Evolutionary conservation across 1,139 yeast species (phyloP), one percentile per base, ranked within the genome.

Genomic region (Pichia sp.): DNA sequence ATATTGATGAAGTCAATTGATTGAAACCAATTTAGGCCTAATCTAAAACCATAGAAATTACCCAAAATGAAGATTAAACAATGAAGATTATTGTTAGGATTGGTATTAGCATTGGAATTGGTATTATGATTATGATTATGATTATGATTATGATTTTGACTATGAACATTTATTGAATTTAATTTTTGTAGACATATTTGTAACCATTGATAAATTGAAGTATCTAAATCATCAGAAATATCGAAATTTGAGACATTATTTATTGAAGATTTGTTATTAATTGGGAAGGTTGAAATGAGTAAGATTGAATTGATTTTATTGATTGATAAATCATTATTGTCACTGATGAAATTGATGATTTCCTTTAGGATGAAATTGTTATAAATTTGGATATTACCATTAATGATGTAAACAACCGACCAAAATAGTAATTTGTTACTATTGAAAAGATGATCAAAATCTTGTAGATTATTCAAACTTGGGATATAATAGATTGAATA

Each of bases 361-460:
- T 51, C 51, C 18, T 57, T 47, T 3, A 53, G 30, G 18, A 56
- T 29, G 47, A 52, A 60, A 1, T 56, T 44, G 1, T 48, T 39
- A 44, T 53, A 61, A 18, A 66, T 57, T 3, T 49, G 44, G 1
- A 51, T 43, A 33, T 63, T 58, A 28, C 46, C 42, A 11, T 60
- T 49, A 9, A 61, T 54, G 3, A 60, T 53, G 42, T 53, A 62
- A 14, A 64, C 57, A 16, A 64, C 58, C 34, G 68, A 53, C 69
- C 69, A 66, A 53, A 65, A 66, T 19, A 64, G 50, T 7, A 63
- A 47, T 18, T 55, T 53, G 11, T 63, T 60, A 25, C 52, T 45
- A 19, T 44, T 31, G 46, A 54, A 61, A 19, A 66, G 41, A 3
- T 29, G 3, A 1, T 60, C 55, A 5, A 66, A 63, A 13, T 64